phyloP scores from a whole-genome alignment of 495 filamentous ascomycete genomes.

The Neurospora tetraspora region DNA sequence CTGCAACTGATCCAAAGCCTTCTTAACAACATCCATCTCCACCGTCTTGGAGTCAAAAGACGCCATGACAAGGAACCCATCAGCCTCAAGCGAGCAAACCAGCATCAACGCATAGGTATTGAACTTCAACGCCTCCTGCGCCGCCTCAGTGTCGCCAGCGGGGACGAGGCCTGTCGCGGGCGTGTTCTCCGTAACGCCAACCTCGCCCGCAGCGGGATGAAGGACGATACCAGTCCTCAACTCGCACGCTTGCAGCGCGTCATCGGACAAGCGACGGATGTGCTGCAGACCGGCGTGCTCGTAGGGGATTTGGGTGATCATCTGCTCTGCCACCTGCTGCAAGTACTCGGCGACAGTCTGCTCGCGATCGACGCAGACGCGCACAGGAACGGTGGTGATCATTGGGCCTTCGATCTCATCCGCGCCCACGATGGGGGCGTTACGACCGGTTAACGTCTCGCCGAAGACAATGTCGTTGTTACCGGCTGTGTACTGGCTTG shows the following conservation, averaged over 20 bases:
- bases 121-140: constrained; percentile 54
- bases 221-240: constrained; percentile 38
- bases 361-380: constrained; percentile 32
- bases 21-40: constrained; percentile 20
- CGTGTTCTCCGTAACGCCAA: constrained; percentile 25
- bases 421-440: constrained; percentile 39
- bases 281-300: constrained; percentile 63
- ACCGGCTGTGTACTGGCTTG: constrained; percentile 39
- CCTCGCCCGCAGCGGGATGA: constrained; percentile 29
- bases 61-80: constrained; percentile 48
- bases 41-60: constrained; percentile 49
- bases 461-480: constrained; percentile 44
- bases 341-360: constrained; percentile 28
- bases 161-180: constrained; percentile 39
- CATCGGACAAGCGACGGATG: constrained; percentile 50
- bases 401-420: constrained; percentile 47
- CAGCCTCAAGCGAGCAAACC: constrained; percentile 45
- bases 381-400: constrained; percentile 56
- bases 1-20: constrained; percentile 22
- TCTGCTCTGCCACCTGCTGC: constrained; percentile 41
- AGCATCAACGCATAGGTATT: constrained; percentile 60
- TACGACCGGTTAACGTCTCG: constrained; percentile 48
- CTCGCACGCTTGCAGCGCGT: constrained; percentile 56
- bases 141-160: constrained; percentile 42
- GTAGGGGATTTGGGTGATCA: constrained; percentile 44